Base-by-base conservation (phyloP, 148 eudicot genomes). In the Vaccinium vitisidaea region DNA sequence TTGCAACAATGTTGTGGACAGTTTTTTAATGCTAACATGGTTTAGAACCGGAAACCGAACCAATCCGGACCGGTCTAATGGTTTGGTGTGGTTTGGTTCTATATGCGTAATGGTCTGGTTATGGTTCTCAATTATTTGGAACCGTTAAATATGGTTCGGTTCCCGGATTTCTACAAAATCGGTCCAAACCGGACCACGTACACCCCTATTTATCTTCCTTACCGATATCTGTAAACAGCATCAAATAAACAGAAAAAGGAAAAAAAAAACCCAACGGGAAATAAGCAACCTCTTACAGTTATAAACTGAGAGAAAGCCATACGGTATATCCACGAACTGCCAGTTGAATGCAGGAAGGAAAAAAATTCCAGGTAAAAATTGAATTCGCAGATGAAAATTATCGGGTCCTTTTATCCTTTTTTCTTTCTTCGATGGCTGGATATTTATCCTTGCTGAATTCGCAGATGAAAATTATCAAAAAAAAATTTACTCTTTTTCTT, bases 131-230 rank as follows among this genome's bases (percentile, higher is more conserved):
- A n/a, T n/a, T n/a, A n/a, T n/a, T n/a, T n/a, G n/a, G n/a, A n/a
- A n/a, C n/a, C n/a, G n/a, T n/a, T n/a, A n/a, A n/a, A n/a, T n/a
- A n/a, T n/a, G n/a, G n/a, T n/a, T n/a, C n/a, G n/a, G n/a, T n/a
- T n/a, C n/a, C n/a, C n/a, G n/a, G n/a, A n/a, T n/a, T n/a, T n/a
- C n/a, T n/a, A n/a, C n/a, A n/a, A n/a, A n/a, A n/a, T n/a, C n/a
- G n/a, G n/a, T n/a, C n/a, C n/a, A n/a, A n/a, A n/a, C n/a, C n/a
- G n/a, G n/a, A n/a, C n/a, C n/a, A n/a, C n/a, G n/a, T n/a, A n/a
- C n/a, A n/a, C n/a, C n/a, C n/a, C n/a, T n/a, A n/a, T 75, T 94
- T 96, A 84, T 93, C 97, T 89, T 96, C 99, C 89, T 94, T 96
- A 89, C 92, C 43, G 95, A 87, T 79, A 97, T 94, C 99, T 97